Conservation (phyloP, 1,284 basidiomycete species). For the Vanrija pseudolonga region DNA sequence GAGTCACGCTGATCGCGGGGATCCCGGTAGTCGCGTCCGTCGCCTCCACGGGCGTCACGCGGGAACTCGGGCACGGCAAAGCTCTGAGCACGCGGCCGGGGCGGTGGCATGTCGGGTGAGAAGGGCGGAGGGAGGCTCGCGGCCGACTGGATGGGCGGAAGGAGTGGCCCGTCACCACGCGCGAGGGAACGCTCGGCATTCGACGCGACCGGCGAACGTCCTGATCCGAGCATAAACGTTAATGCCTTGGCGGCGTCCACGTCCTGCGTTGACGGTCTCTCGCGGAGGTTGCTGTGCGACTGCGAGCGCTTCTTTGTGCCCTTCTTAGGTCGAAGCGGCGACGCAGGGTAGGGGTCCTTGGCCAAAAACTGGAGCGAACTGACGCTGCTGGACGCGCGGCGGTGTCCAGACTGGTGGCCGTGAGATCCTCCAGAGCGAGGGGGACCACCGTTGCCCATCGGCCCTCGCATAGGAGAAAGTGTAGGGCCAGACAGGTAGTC, state of each 20-base stretch:
- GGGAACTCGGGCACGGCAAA: conserved; percentile 9
- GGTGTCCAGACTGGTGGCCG: conserved; percentile 7
- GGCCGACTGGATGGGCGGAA: conserved; percentile 6
- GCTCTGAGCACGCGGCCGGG: conserved; percentile 13
- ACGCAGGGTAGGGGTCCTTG: conserved; percentile 18
- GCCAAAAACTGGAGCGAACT: conserved; percentile 10
- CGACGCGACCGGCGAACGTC: conserved; percentile 8
- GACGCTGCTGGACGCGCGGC: conserved; percentile 12
- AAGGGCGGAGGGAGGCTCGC: conserved; percentile 8
- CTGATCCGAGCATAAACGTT: conserved; percentile 38
- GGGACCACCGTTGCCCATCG: not conserved
- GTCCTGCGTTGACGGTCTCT: conserved; percentile 36
- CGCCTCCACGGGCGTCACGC: not conserved
- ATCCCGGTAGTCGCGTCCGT: no score
- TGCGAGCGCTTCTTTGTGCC: conserved; percentile 38
- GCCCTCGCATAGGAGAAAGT: conserved; percentile 5
- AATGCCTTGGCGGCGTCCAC: conserved; percentile 45
- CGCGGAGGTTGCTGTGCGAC: conserved; percentile 33
- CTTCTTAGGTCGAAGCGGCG: conserved; percentile 14
- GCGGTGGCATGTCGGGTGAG: conserved; percentile 10
- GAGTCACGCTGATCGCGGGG: not conserved
- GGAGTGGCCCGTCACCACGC: not conserved
- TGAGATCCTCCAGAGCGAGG: not conserved
- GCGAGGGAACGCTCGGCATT: not conserved
- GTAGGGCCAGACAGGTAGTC: conserved; percentile 13